Evolutionary conservation across 2,329 filamentous ascomycete species (phyloP).

Genomic region (Stylonectria norvegica): DNA sequence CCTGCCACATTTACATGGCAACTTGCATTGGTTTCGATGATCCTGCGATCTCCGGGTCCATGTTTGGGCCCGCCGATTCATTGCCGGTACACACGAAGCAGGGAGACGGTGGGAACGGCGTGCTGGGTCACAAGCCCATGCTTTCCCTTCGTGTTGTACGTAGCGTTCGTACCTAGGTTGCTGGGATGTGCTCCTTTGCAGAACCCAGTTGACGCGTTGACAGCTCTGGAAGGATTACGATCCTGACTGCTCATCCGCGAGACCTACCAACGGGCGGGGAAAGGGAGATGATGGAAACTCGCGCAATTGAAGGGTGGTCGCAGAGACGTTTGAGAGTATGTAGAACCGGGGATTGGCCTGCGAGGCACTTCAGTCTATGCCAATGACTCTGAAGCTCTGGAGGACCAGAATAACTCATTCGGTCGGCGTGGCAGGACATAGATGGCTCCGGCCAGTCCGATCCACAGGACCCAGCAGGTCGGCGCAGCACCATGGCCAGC

Average conservation of each 20-base stretch:
- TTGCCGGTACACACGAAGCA: too few relatives aligned
- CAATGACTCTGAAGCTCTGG: slow-evolving; percentile 5
- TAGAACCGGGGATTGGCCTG: slow-evolving; percentile 1
- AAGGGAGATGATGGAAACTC: background rate
- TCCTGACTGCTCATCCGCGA: background rate
- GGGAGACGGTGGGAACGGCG: too few relatives aligned
- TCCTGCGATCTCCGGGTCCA: background rate
- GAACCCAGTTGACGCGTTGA: background rate
- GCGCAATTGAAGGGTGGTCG: background rate
- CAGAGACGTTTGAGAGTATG: slow-evolving; percentile 1
- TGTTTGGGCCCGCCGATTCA: too few relatives aligned
- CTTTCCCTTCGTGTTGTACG: too few relatives aligned
- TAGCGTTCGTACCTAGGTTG: too few relatives aligned
- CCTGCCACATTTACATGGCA: too few relatives aligned
- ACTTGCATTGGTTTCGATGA: slow-evolving; percentile 2
- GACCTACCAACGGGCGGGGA: too few relatives aligned
- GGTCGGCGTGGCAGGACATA: slow-evolving; percentile 9
- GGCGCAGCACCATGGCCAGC: slow-evolving; percentile 1
- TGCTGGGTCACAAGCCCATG: too few relatives aligned
- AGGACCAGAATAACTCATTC: slow-evolving; percentile 13
- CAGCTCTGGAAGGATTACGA: background rate
- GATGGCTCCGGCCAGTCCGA: slow-evolving; percentile 15
- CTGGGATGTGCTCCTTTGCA: too few relatives aligned
- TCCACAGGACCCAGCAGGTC: slow-evolving; percentile 14
- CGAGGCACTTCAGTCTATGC: background rate